phyloP scores from a whole-genome alignment of 2,329 filamentous ascomycete genomes.

The Sporothrix inflata region DNA sequence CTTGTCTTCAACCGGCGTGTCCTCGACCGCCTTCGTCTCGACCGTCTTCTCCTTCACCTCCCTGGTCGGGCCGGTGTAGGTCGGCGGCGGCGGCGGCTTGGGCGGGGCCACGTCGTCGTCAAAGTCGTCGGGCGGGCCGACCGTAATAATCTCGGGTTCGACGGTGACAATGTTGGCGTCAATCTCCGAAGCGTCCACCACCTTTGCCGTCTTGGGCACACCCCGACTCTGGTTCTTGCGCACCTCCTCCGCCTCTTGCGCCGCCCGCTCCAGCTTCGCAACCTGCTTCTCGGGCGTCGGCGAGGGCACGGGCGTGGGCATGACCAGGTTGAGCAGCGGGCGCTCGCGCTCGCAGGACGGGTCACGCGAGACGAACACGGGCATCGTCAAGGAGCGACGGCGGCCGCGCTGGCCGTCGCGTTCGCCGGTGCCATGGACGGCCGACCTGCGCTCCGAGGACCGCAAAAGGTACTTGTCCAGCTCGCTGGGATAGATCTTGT shows the following conservation, averaged over 20 bases:
- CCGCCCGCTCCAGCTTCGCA: conserved; percentile 24
- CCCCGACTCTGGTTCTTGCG: conserved; percentile 13
- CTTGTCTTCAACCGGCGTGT: background rate
- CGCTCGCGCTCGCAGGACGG: conserved; percentile 59
- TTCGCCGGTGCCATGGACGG: conserved; percentile 27
- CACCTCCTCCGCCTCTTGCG: background rate
- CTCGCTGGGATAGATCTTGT: conserved; percentile 59
- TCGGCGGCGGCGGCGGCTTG: conserved; percentile 7
- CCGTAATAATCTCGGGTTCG: conserved; percentile 34
- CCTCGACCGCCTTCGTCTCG: background rate
- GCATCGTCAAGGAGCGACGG: conserved; percentile 34
- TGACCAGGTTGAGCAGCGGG: conserved; percentile 63
- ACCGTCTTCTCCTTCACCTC: background rate
- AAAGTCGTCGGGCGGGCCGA: conserved; percentile 23
- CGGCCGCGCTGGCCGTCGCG: background rate
- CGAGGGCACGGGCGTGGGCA: conserved; percentile 60
- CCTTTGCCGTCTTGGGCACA: background rate
- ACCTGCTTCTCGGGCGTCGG: conserved; percentile 51
- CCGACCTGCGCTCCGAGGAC: background rate
- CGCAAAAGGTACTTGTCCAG: conserved; percentile 43
- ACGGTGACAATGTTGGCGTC: conserved; percentile 26
- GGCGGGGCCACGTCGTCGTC: conserved; percentile 12
- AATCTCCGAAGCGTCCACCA: background rate
- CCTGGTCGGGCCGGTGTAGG: background rate
- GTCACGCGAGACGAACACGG: conserved; percentile 52